A percentile compares a stretch with the other conserved stretches of the same genome.
phyloP scores from a whole-genome alignment of 345 rosid species.

The Triadica sebifera region DNA sequence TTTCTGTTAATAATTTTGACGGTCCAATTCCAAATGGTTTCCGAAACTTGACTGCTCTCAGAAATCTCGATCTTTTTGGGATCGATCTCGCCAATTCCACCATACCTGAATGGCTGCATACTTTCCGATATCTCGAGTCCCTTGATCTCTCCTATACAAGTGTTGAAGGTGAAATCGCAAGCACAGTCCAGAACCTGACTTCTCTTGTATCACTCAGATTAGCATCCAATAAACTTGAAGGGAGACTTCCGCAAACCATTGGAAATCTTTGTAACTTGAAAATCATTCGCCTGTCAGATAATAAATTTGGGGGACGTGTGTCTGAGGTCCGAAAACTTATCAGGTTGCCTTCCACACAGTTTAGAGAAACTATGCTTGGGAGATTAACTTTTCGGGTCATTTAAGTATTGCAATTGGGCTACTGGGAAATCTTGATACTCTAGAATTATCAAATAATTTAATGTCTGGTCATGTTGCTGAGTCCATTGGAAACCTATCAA shows the following conservation, averaged over 20 bases:
- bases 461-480: conserved; percentile 9
- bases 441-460: not conserved
- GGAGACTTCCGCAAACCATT: conserved; percentile 4
- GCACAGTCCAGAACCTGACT: not conserved
- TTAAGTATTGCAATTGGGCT: not conserved
- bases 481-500: conserved; percentile 1
- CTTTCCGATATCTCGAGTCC: not conserved
- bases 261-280: conserved; percentile 12
- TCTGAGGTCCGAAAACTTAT: not conserved
- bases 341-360: not conserved
- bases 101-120: conserved; percentile 6
- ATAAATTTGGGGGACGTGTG: not conserved
- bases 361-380: not conserved
- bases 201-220: not conserved
- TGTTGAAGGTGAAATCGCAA: conserved; percentile 12
- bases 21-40: conserved; percentile 6
- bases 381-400: not conserved
- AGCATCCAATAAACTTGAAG: conserved; percentile 5
- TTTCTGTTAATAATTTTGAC: not conserved
- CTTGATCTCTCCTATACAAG: not conserved
- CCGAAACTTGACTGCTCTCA: not conserved
- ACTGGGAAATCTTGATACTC: not conserved
- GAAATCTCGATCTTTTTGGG: not conserved
- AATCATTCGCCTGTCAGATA: not conserved
- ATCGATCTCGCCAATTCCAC: not conserved